Evolutionary conservation across 805 yeast species (phyloP), one percentile per base, ranked within the genome.

Genomic region (Myxozyma nipponensis): DNA sequence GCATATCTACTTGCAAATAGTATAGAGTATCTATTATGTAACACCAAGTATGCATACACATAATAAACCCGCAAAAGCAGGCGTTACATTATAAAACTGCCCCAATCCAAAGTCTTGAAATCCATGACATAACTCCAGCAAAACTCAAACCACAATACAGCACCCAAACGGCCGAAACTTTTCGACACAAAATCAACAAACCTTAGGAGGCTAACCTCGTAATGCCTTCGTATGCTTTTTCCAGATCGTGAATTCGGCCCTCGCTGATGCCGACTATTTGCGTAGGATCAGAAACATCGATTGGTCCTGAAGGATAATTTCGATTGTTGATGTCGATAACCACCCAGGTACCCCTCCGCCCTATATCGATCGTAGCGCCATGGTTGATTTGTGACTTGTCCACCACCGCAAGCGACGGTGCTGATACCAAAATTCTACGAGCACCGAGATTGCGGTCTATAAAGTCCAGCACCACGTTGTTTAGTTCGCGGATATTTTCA

Each of bases 281-380:
- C 10, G 10, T 17, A 35, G 15, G 21, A 18, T 17, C 38, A 17
- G 46, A 23, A 6, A 9, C 19, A 7, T 39, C 18, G 18, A n/a
- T 4, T 28, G 32, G 32, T n/a, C 15, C 15, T 7, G 7, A 7
- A 5, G 15, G 15, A 7, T 6, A 6, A 4, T 32, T 36, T 5
- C 49, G 44, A 32, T 34, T 39, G 26, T 51, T 55, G 28, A 52
- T 36, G 30, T 54, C 58, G 22, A 38, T 52, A n/a, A 54, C 26
- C 17, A 52, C 44, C 58, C 58, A 54, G 2, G 36, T 17, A 21
- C 51, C 51, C 6, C 46, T 30, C 15, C 58, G 39, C 3, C 58
- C 58, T 21, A 54, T 52, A n/a, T 54, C 58, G 21, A 49, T 43
- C 40, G 40, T 46, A 17, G 50, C 56, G 19, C 58, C 56, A 39